A percentile compares a stretch with the other conserved stretches of the same genome.
Conservation (phyloP, 1,284 basidiomycete species). For the Takashimella tepidaria region DNA sequence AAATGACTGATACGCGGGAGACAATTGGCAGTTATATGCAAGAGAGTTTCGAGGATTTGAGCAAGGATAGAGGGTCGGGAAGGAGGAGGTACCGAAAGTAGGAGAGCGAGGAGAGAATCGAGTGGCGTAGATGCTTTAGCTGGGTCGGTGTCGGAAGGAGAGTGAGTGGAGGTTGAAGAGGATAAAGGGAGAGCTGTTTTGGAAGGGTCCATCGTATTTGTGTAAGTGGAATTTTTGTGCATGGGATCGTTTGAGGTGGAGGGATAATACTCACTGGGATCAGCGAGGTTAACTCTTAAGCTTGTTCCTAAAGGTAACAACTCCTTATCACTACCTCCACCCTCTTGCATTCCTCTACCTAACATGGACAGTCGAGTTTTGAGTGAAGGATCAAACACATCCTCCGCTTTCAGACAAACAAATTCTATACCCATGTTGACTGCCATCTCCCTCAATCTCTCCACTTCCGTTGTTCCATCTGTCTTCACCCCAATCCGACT, state of each 20-base stretch:
- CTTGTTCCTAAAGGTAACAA: neutral
- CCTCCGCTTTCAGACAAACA: conserved; percentile 35
- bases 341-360: neutral
- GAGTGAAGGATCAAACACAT: conserved; percentile 33
- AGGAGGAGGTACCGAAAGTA: conserved; percentile 67
- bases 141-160: conserved; percentile 30
- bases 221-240: no score
- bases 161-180: conserved; percentile 32
- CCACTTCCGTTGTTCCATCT: conserved; percentile 13
- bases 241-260: conserved; percentile 16
- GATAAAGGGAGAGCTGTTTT: conserved; percentile 6
- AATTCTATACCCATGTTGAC: conserved; percentile 23
- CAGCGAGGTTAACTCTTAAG: conserved; percentile 19
- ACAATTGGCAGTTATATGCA: conserved; percentile 61
- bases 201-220: no score
- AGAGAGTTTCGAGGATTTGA: conserved; percentile 61
- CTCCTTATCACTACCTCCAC: neutral
- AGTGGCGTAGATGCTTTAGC: conserved; percentile 49
- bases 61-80: conserved; percentile 65
- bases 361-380: conserved; percentile 6
- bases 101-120: conserved; percentile 56
- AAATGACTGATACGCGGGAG: conserved; percentile 63
- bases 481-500: neutral
- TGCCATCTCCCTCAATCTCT: conserved; percentile 18
- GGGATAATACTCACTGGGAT: conserved; percentile 20